Base-by-base conservation (phyloP, 2,329 filamentous ascomycete species). In the Verticillium alfalfae region DNA sequence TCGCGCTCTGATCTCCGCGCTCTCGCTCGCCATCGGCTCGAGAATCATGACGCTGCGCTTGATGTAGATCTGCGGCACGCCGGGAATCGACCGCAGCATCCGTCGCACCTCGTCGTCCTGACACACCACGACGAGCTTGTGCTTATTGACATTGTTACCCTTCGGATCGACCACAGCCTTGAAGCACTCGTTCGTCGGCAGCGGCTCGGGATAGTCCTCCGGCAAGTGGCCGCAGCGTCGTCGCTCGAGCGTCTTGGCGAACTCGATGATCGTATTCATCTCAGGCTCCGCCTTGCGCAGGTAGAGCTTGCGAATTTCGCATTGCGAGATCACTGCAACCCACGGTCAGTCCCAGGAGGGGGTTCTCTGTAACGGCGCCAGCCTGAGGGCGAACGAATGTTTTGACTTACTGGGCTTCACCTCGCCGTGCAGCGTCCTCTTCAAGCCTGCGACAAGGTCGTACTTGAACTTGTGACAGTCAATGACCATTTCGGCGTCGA, bases 391-490 rank as follows among this genome's bases (percentile, higher is more conserved):
- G 31, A 31, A 31, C 26, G 26, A 5, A 31, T 31, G 3, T 3
- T 31, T 18, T 9, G 7, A 79, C 85, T 61, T 80, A 91, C 87
- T 89, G 57, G 91, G 89, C 77, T 95, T 96, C 68, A 93, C 88
- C 73, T 92, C 85, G 64, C 92, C 93, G 71, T 96, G 92, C 3
- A 97, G 81, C n/a, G 92, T 95, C 62, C 90, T 84, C 71, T 93
- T 86, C 36, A 97, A 79, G 26, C 89, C 86, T 41, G 84, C 83
- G 58, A 90, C 79, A n/a, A 97, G 80, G 65, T 96, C 90, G 90
- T 97, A 97, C 70, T 94, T 95, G 79, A 91, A 95, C 58, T 86
- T 85, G 66, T 89, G 86, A 26, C 93, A 88, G 73, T 96, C 92
- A 70, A 86, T 84, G 59, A 98, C 84, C 69, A 98, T 91, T 66